These are phyloP conservation scores for Micractinium sp. DNA, from an alignment of 139 green algal species.

Conservation along the genomic window DNA sequence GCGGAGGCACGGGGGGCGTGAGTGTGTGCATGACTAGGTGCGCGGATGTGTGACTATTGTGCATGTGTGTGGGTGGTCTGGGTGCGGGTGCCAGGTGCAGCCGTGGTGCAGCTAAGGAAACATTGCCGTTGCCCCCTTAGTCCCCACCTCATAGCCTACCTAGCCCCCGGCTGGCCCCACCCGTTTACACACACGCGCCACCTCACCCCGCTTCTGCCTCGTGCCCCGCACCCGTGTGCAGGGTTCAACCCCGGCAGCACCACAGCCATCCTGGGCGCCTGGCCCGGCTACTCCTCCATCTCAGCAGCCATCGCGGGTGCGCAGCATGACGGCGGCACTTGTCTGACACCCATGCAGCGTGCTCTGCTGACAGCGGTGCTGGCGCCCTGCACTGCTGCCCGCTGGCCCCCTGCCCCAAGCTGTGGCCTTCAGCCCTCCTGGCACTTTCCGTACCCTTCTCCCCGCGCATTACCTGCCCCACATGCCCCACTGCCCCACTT, in stretches of 20 bases:
- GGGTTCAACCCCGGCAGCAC: constrained; percentile 66
- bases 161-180: background rate
- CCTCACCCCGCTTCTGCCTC: background rate
- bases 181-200: background rate
- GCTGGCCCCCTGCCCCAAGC: background rate
- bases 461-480: background rate
- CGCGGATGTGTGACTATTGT: too few species aligned
- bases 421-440: background rate
- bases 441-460: background rate
- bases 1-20: too few species aligned
- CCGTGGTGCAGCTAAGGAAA: too few species aligned
- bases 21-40: too few species aligned
- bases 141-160: background rate
- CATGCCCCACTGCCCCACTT: too few species aligned
- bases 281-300: constrained; percentile 27
- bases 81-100: too few species aligned
- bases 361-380: too few species aligned
- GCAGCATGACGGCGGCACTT: background rate
- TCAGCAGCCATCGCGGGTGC: constrained; percentile 9
- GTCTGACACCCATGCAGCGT: too few species aligned
- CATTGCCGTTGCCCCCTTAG: too few species aligned
- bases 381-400: background rate
- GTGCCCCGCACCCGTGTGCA: constrained; percentile 12
- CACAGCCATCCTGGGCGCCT: constrained; percentile 52
- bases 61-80: too few species aligned